Base-by-base conservation (phyloP, 306 rosid species). In the Medicago lupulina region DNA sequence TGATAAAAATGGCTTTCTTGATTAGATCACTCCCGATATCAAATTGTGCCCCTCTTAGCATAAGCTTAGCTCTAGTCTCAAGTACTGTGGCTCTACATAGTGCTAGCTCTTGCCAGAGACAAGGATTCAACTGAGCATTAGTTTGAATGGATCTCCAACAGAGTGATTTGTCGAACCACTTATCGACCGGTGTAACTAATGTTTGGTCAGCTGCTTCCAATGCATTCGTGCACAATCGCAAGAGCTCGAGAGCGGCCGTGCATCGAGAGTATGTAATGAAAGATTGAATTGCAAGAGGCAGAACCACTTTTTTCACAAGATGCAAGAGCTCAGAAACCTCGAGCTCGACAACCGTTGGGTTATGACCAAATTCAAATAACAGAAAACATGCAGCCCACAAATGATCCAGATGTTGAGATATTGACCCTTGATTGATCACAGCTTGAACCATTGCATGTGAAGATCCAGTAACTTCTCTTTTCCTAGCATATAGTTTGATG, bases 101-200 rank as follows among this genome's bases (percentile, higher is more conserved):
- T 38, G 98, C 97, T 15, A 93, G 75, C 66, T 93, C 97, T 75
- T 93, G 97, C 98, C 98, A 93, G 60, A 93, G 92, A 77, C 84
- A 88, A 49, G 98, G 97, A 73, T 93, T 91, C 81, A 93, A 49
- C 79, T 91, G 97, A 55, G 98, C 98, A 74, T 82, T 83, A 8
- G 97, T 93, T 61, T 88, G 90, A 60, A 88, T 77, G 12, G 92
- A 87, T 84, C 91, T 80, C 93, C 98, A 93, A 62, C 97, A 93
- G 18, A 91, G 87, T 16, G 97, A 88, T 76, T 87, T 88, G 68
- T 91, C 92, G 16, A 93, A 46, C 97, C 97, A 91, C 76, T 81
- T 93, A 74, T 93, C 98, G 10, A 89, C 97, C 0, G 98, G 97
- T 25, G 93, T 82, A 40, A 89, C 91, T 9, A 89, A 88, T 12